Conservation (phyloP, 805 yeast genomes). For the Metschnikowia bowlesiae region DNA sequence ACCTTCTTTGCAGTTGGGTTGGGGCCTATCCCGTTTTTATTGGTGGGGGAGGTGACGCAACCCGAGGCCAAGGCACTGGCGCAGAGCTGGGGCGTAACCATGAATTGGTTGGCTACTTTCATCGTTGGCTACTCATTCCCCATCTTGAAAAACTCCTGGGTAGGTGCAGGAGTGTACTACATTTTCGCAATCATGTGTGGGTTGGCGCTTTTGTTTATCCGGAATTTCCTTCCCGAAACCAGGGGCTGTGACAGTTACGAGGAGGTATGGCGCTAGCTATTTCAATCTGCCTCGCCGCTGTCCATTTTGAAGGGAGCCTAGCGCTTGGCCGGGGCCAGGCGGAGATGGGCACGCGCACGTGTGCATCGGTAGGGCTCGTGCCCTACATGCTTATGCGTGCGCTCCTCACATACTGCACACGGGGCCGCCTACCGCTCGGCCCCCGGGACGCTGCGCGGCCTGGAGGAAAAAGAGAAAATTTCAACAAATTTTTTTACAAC, state of each 20-base stretch:
- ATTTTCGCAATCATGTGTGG: conserved; percentile 61
- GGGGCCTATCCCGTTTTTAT: conserved; percentile 92
- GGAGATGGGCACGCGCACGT: conserved; percentile 9
- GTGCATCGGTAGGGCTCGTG: conserved; percentile 11
- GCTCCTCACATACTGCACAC: background rate
- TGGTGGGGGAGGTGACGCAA: conserved; percentile 87
- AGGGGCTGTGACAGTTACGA: conserved; percentile 58
- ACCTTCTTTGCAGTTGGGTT: conserved; percentile 85
- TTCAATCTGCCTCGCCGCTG: background rate
- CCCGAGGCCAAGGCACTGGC: conserved; percentile 75
- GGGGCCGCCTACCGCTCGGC: conserved; percentile 3
- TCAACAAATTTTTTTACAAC: conserved; percentile 10
- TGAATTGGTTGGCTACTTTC: conserved; percentile 91
- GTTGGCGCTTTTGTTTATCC: conserved; percentile 45
- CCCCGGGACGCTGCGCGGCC: conserved; percentile 7
- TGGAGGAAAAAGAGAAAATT: conserved; percentile 12
- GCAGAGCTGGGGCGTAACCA: conserved; percentile 86
- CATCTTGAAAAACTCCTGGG: conserved; percentile 44
- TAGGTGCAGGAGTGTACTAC: conserved; percentile 79
- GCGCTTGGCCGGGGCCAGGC: background rate
- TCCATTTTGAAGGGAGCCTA: background rate
- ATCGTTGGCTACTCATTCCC: conserved; percentile 81
- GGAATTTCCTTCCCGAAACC: conserved; percentile 64
- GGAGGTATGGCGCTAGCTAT: conserved; percentile 55
- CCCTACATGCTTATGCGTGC: conserved; percentile 5